A percentile compares a stretch with the other conserved stretches of the same genome.
phyloP scores from a whole-genome alignment of 441 rosid species.

The Populus tomentosa region DNA sequence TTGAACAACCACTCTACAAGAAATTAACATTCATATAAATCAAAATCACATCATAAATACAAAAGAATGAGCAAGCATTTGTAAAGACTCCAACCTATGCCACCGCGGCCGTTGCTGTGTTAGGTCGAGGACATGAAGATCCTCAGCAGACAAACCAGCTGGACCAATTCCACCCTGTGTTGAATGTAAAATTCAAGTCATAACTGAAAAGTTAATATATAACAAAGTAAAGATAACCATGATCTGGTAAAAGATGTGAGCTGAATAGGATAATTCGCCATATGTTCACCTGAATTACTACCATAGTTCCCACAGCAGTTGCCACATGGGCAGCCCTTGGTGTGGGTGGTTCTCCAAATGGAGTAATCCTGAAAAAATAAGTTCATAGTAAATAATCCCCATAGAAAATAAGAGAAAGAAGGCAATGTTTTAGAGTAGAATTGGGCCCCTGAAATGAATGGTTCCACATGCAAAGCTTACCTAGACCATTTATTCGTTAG shows the following conservation, averaged over 20 bases:
- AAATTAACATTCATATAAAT: slow-evolving; percentile 24
- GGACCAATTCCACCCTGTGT: slow-evolving; percentile 98
- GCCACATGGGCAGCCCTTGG: slow-evolving; percentile 99
- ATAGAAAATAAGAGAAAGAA: slow-evolving; percentile 3
- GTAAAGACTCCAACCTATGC: slow-evolving; percentile 65
- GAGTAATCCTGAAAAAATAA: slow-evolving; percentile 59
- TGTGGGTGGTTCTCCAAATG: slow-evolving; percentile 94
- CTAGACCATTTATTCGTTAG: slow-evolving; percentile 93
- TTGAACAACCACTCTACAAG: slow-evolving; percentile 89
- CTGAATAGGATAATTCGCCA: not conserved
- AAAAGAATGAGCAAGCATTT: slow-evolving; percentile 11
- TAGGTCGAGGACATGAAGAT: slow-evolving; percentile 98
- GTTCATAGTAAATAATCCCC: slow-evolving; percentile 8
- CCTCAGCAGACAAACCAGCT: slow-evolving; percentile 98
- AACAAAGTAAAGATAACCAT: slow-evolving; percentile 1
- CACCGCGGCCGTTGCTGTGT: slow-evolving; percentile 93
- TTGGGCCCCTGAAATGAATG: not conserved
- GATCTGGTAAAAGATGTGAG: not conserved
- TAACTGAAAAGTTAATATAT: slow-evolving; percentile 11
- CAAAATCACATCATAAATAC: slow-evolving; percentile 1
- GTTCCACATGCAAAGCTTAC: slow-evolving; percentile 34
- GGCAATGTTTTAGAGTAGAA: slow-evolving; percentile 1
- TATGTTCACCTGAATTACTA: slow-evolving; percentile 83
- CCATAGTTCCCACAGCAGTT: slow-evolving; percentile 98
- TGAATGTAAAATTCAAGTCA: slow-evolving; percentile 19